These are phyloP conservation scores for Coemansia sp. DNA, from an alignment of 192 early-diverging fungal genomes.

Conservation along the genomic window DNA sequence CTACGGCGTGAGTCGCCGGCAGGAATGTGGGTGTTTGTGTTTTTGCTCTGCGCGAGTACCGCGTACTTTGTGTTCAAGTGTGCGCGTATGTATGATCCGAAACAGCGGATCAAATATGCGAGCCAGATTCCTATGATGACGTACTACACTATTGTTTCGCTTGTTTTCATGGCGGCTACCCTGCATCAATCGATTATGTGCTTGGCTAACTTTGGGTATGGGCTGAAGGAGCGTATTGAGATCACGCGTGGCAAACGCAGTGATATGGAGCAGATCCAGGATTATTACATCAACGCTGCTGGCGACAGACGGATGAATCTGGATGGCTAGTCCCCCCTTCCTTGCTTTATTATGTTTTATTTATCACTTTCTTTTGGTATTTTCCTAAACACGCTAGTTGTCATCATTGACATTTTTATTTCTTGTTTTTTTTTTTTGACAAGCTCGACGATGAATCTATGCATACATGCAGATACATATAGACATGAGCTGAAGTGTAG, in stretches of 20 bases:
- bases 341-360: neutral
- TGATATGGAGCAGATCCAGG: constrained; percentile 57
- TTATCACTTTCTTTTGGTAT: neutral
- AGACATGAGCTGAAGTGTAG: too few species aligned
- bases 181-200: constrained; percentile 45
- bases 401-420: neutral
- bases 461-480: too few species aligned
- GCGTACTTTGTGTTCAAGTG: constrained; percentile 57
- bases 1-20: constrained; percentile 39
- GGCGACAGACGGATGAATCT: constrained; percentile 55
- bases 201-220: constrained; percentile 54
- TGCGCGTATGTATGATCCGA: constrained; percentile 52
- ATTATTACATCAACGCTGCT: constrained; percentile 54
- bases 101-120: constrained; percentile 47
- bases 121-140: constrained; percentile 53
- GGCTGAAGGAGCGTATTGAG: constrained; percentile 50
- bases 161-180: constrained; percentile 40
- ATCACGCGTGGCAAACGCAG: constrained; percentile 54
- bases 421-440: neutral
- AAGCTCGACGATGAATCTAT: neutral
- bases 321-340: constrained; percentile 24
- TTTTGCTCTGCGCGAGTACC: constrained; percentile 40
- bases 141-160: constrained; percentile 48
- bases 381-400: too few species aligned
- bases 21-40: constrained; percentile 47